Conservation (phyloP, 768 basidiomycete species). For the Boletus rex-veris region DNA sequence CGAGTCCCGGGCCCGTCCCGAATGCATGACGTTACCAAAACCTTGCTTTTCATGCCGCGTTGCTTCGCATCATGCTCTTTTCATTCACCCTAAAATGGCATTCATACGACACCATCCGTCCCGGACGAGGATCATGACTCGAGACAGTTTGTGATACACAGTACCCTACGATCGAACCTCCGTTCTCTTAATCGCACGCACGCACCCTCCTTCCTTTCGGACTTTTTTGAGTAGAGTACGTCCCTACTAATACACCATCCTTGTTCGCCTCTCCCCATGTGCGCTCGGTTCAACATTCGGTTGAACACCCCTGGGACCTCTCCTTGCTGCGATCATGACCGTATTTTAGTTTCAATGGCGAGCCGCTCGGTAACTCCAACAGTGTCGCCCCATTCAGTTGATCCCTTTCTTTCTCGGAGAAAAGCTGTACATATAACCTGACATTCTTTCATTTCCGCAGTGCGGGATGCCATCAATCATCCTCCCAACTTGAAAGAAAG, state of each 20-base stretch:
- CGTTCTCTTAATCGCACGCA: constrained; percentile 23
- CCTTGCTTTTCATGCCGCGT: constrained; percentile 5
- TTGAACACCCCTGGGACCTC: neutral
- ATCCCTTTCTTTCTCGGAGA: too few relatives aligned
- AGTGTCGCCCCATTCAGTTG: too few relatives aligned
- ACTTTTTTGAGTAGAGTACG: neutral
- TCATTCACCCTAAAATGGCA: constrained; percentile 24
- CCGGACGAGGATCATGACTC: constrained; percentile 31
- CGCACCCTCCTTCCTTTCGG: neutral
- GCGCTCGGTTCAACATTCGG: neutral
- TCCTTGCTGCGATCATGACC: too few relatives aligned
- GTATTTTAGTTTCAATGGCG: too few relatives aligned
- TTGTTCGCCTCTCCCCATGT: neutral
- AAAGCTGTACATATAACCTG: too few relatives aligned
- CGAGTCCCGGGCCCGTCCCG: constrained; percentile 9
- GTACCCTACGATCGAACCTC: constrained; percentile 12
- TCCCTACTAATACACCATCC: constrained; percentile 9
- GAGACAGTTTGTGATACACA: constrained; percentile 1
- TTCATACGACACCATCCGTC: constrained; percentile 24
- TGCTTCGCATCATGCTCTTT: constrained; percentile 18
- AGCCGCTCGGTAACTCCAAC: neutral
- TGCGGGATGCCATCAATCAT: neutral
- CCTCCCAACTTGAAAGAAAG: neutral
- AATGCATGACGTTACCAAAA: constrained; percentile 19
- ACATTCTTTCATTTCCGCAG: neutral